Evolutionary conservation across 1,139 yeast species (phyloP), one percentile per base, ranked within the genome.

Genomic region (Taphrina deformans): DNA sequence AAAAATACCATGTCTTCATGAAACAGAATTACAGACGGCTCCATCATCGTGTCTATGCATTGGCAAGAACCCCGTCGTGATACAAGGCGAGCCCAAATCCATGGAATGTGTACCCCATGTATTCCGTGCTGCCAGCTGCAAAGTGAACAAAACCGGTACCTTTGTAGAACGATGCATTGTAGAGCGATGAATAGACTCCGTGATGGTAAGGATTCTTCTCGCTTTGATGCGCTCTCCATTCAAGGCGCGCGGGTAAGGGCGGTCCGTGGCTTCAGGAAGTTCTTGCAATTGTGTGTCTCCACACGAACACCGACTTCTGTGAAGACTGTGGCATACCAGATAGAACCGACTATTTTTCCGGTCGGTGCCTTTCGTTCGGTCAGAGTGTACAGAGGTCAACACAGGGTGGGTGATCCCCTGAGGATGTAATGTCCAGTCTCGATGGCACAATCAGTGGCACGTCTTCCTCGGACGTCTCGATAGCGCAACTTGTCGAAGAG

Each of bases 401-500:
- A 29, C 33, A 38, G 41, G 16, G 16, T 10, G 16, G 1, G 16
- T 48, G 53, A 3, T 2, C 23, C 21, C 14, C 16, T 27, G 45
- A 38, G 48, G 33, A 38, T 53, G 58, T 16, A 5, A 53, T 53
- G 58, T 21, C 58, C 33, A 38, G 40, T 24, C 31, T 23, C 29
- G 48, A 53, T 53, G 58, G 23, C 29, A n/a, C 45, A 16, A 18
- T 18, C 23, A 24, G 31, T 14, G 48, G 58, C 35, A 21, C 18
- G 26, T 27, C 38, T 21, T 50, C 63, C 38, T 21, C 56, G 12
- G 63, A 59, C 16, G 29, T 16, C 12, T 18, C 50, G 12, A 14
- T 59, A 21, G 56, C 24, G 21, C 55, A 52, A 18, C 59, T 61
- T 7, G 40, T 33, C 31, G 38, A 61, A 45, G 65, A 61, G 24